Evolutionary conservation across 2,329 filamentous ascomycete genomes (phyloP), one percentile per base, ranked within the genome.

Genomic region (Claviceps paspali): DNA sequence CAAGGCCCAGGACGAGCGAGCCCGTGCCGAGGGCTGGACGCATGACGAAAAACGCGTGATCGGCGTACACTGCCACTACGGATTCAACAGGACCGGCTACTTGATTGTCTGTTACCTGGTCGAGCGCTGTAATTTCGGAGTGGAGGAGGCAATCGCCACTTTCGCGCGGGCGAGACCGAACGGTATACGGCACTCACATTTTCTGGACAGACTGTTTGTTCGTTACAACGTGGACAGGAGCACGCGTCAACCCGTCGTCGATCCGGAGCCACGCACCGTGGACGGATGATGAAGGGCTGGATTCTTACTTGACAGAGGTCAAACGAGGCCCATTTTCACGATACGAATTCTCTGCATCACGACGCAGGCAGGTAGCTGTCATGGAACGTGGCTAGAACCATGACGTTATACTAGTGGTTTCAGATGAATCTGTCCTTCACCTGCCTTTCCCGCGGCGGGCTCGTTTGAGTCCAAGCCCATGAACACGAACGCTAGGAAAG

Each of bases 51-150:
- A 51, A 29, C 52, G 49, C n/a, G 62, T 79, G 33, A 72, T 94
- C 36, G 87, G 80, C 2, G 84, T 94, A 0, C 88, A 96, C 54
- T 96, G 88, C 50, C 88, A 96, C 52, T 95, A 95, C 49, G 88
- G 88, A 0, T 95, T 92, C 62, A 95, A 96, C 54, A 73, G 87
- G 17, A 95, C 88, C 0, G 88, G 88, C 0, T 94, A 88, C 55
- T 82, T 95, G 52, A 75, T 96, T 35, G 80, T 84, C 23, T 85
- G 79, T 50, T 96, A 95, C 52, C 64, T 96, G n/a, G 79, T 95
- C 11, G 86, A 95, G 61, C 67, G 76, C 33, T 72, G 81, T 46
- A 77, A 73, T 0, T 87, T 74, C 49, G 64, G 63, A 17, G 72
- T 94, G 2, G 72, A 82, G 49, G 75, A 80, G 38, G 88, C 88